Evolutionary conservation across 805 yeast species (phyloP), one percentile per base, ranked within the genome.

Genomic region (Candida gorgasii): DNA sequence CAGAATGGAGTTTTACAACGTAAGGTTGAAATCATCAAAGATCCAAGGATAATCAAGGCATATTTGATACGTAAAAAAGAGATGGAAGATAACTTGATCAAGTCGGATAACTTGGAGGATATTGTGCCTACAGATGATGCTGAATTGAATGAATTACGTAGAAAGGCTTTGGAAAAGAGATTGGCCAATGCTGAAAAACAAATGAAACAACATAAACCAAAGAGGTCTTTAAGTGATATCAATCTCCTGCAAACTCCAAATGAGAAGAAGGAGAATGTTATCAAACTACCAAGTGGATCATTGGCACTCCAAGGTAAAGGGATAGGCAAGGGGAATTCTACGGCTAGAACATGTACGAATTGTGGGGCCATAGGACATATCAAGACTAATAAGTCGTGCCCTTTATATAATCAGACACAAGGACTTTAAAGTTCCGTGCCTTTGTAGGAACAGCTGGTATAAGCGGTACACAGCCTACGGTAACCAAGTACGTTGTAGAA

Each of bases 331-430:
- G 86, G 86, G 23, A 83, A 83, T 54, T 74, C 83, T 22, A 81
- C 80, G 4, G 83, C 85, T 7, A 73, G 99, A 59, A 80, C 88
- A 57, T 92, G 99, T 67, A 90, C 95, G 3, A 84, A 93, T 0
- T 92, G 99, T 73, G 98, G 98, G 16, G 93, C 92, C 9, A 75
- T 86, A 49, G 99, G 98, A 0, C 99, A 92, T 61, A 92, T 92
- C 48, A 78, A 93, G 59, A 92, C 99, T 2, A 89, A 89, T 60
- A 85, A 84, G 56, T 70, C 92, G 1, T 92, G 99, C 67, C 99
- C 98, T 12, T 75, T 89, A 77, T 92, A 86, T 59, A 44, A 38
- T 15, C 51, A 48, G 20, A 37, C 46, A 2, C 44, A 43, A 14
- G 44, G 14, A n/a, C n/a, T n/a, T 17, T 13, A 14, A 28, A 12